Evolutionary conservation across 129 eudicot genomes (phyloP).

Genomic region (Saposhnikovia divaricata): DNA sequence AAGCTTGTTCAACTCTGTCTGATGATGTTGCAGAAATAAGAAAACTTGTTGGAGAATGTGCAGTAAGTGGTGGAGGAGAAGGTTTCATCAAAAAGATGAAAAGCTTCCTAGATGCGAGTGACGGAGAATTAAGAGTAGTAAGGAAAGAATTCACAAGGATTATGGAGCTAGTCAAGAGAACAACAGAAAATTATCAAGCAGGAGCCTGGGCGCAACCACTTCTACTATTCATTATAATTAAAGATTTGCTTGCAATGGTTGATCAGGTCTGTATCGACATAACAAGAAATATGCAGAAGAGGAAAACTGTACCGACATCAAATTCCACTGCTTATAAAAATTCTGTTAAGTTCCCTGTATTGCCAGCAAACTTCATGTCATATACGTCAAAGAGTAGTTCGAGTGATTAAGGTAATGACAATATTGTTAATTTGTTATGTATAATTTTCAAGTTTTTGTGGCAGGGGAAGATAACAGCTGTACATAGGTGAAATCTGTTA

Average conservation of each 20-base stretch:
- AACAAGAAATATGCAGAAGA: slow-evolving; percentile 69
- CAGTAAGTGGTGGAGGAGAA: slow-evolving; percentile 35
- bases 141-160: slow-evolving; percentile 53
- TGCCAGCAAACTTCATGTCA: slow-evolving; percentile 64
- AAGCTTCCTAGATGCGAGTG: slow-evolving; percentile 50
- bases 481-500: slow-evolving; percentile 15
- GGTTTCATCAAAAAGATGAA: slow-evolving; percentile 64
- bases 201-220: slow-evolving; percentile 51
- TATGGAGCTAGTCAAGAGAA: slow-evolving; percentile 58
- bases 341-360: slow-evolving; percentile 58
- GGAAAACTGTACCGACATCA: slow-evolving; percentile 22
- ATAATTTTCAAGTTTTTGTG: not conserved
- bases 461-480: slow-evolving; percentile 10
- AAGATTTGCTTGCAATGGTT: slow-evolving; percentile 72
- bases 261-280: slow-evolving; percentile 82
- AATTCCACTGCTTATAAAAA: slow-evolving; percentile 34
- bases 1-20: slow-evolving; percentile 28
- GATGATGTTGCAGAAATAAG: slow-evolving; percentile 36
- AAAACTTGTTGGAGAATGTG: slow-evolving; percentile 38
- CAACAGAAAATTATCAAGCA: slow-evolving; percentile 67
- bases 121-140: slow-evolving; percentile 36
- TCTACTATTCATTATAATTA: slow-evolving; percentile 66
- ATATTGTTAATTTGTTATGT: slow-evolving; percentile 15
- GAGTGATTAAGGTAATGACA: slow-evolving; percentile 39
- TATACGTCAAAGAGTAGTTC: slow-evolving; percentile 36